Evolutionary conservation across 2,329 filamentous ascomycete species (phyloP).

Genomic region (Sporothrix phasma): DNA sequence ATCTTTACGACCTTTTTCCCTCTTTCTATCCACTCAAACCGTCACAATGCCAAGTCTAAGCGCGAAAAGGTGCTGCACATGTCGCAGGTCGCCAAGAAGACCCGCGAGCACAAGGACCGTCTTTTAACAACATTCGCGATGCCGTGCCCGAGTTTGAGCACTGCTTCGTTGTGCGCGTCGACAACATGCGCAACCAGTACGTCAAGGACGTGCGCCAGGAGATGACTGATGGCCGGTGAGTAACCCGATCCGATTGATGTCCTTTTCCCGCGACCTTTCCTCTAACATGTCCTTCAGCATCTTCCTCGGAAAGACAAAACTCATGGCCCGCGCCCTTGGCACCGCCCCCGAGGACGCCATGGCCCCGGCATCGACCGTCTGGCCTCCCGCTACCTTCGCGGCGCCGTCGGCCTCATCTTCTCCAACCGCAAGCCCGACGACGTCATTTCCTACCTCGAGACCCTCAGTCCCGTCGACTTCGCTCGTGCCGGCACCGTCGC

Average conservation of each 20-base stretch:
- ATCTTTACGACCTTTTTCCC: background rate
- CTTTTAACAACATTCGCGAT: conserved; percentile 84
- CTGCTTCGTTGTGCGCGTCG: conserved; percentile 86
- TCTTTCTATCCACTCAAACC: background rate
- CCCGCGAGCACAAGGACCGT: conserved; percentile 79
- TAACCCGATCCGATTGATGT: background rate
- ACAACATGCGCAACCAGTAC: conserved; percentile 98
- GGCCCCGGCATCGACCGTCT: conserved; percentile 67
- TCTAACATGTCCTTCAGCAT: conserved; percentile 44
- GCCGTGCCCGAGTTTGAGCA: conserved; percentile 76
- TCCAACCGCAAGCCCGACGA: conserved; percentile 60
- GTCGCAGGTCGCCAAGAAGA: conserved; percentile 87
- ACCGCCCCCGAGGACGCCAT: conserved; percentile 66
- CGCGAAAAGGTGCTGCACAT: conserved; percentile 81
- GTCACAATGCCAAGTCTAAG: conserved; percentile 84
- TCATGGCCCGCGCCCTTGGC: conserved; percentile 93
- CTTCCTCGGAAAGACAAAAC: conserved; percentile 99
- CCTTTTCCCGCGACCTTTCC: too few relatives aligned
- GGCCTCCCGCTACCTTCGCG: conserved; percentile 53
- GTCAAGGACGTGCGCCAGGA: conserved; percentile 83
- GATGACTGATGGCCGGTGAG: conserved; percentile 72
- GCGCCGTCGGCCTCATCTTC: conserved; percentile 77
- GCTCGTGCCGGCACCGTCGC: conserved; percentile 76
- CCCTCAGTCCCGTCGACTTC: conserved; percentile 71
- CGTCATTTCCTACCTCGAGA: conserved; percentile 62